Evolutionary conservation across 768 basidiomycete genomes (phyloP), one percentile per base, ranked within the genome.

Genomic region (Clavaria fumosa): DNA sequence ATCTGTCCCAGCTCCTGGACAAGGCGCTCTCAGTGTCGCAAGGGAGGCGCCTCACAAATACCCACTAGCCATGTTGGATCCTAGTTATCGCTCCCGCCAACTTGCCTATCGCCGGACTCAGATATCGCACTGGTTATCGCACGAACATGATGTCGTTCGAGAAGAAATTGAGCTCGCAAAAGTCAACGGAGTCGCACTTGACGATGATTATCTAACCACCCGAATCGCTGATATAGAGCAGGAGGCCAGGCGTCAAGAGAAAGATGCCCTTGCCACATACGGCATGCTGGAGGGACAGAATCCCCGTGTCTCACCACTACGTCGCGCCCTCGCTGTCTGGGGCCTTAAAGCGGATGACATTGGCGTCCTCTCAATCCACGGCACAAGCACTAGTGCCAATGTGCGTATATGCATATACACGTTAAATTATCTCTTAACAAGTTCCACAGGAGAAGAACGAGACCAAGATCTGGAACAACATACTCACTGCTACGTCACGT

Each of bases 311-410:
- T 75, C 89, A 20, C 95, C 95, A 39, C 67, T 99, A 39, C 85
- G 93, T 44, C 83, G 95, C 39, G 93, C 93, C 2, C 69, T 99
- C 37, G 95, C 95, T 34, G 82, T 97, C 24, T 99, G 90, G 90
- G 91, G 90, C 43, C 66, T 99, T 46, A 84, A 72, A 7, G 82
- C 84, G 9, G 91, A 97, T 53, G 88, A 95, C 44, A 72, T 97
- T 44, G 91, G 82, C 43, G 80, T 88, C 21, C 64, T 89, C 39
- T 88, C 85, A 9, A 86, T 89, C 40, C 85, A 89, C 43, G 85
- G 85, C 18, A 89, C 85, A 7, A 86, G 85, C 52, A 89, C 85
- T 1, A 72, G 66, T 43, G 85, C 85, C 10, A 89, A 89, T 48
- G 73, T 75, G 51, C 37, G 68, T 58, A 4, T 21, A 34, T 31